Base-by-base conservation (phyloP, 2,329 filamentous ascomycete genomes). In the Plenodomus biglobosus region DNA sequence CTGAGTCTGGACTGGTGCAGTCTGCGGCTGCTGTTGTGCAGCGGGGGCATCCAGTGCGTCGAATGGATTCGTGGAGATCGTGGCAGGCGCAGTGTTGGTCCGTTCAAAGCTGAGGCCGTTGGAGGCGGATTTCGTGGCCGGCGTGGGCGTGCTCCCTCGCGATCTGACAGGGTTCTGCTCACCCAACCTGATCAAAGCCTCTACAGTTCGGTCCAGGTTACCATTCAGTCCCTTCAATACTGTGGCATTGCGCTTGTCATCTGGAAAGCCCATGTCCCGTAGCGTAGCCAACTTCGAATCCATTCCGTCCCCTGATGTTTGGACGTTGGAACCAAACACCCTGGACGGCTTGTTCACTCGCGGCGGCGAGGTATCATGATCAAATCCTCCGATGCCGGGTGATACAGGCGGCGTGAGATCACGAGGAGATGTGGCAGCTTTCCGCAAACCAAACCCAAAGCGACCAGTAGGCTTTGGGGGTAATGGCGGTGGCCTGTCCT, bases 261-360 rank as follows among this genome's bases (percentile, higher is more conserved):
- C 91, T 3, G 76, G 78, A 63, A 99, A 99, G 0, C 94, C 94
- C 91, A 97, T 95, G 47, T 96, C 91, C 46, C 85, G 83, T 48
- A 99, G 75, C 43, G 84, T 85, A 2, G 79, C 78, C 68, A 97
- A 73, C 70, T 97, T 97, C 41, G 81, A 79, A 37, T 95, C 90
- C 45, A 85, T 80, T 48, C 85, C 84, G 57, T 87, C 59, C 61
- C 77, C 51, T 44, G 73, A 61, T 49, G 71, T 76, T 50, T 76
- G 75, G 20, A 94, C 77, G 39, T 82, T 85, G 10, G 85, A 83
- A 3, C 88, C 88, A 68, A 92, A 90, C 0, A 80, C 76, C 53
- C 70, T 68, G 1, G 87, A 87, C 5, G 84, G 78, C 66, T 89
- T 91, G 66, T 81, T 87, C 21, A 76, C 73, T 24, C 75, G 72